Evolutionary conservation across 805 yeast species (phyloP).

Genomic region (Zygosaccharomyces kombuchaensis): DNA sequence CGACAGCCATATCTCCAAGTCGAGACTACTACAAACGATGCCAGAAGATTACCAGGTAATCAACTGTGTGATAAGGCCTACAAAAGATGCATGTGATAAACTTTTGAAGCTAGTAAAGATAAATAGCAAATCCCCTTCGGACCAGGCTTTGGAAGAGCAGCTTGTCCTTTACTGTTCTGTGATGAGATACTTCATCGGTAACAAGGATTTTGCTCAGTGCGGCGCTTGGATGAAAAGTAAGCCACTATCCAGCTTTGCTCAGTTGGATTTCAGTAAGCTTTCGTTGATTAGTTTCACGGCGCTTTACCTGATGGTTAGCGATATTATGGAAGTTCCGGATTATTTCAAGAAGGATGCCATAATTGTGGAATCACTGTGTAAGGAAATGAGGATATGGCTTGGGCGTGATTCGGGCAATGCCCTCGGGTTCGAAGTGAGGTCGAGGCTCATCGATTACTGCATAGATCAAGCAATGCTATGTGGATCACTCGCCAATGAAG

Average conservation of each 20-base stretch:
- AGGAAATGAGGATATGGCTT: slow-evolving; percentile 35
- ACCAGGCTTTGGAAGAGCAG: slow-evolving; percentile 13
- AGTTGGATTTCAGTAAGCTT: slow-evolving; percentile 8
- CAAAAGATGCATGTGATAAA: slow-evolving; percentile 24
- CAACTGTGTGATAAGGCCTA: slow-evolving; percentile 30
- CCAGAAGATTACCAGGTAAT: slow-evolving; percentile 16
- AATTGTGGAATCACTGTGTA: slow-evolving; percentile 30
- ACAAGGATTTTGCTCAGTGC: slow-evolving; percentile 23
- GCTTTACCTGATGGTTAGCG: slow-evolving; percentile 23
- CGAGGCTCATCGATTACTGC: slow-evolving; percentile 32
- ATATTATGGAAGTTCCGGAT: slow-evolving; percentile 18
- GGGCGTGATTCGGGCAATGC: slow-evolving; percentile 32
- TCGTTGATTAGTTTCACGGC: slow-evolving; percentile 34
- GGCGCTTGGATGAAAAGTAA: slow-evolving; percentile 25
- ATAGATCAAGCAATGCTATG: slow-evolving; percentile 17
- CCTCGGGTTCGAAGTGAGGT: slow-evolving; percentile 29
- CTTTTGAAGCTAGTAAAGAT: slow-evolving; percentile 19
- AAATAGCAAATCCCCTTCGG: slow-evolving; percentile 11
- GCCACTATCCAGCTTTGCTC: slow-evolving; percentile 11
- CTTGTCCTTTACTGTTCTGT: slow-evolving; percentile 20
- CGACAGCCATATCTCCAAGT: slow-evolving; percentile 20
- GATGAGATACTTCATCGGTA: slow-evolving; percentile 26
- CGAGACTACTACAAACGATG: slow-evolving; percentile 16
- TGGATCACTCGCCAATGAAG: slow-evolving; percentile 13
- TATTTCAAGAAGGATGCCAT: slow-evolving; percentile 7